phyloP scores from a whole-genome alignment of 2,329 filamentous ascomycete genomes.

The Claviceps digitariae region DNA sequence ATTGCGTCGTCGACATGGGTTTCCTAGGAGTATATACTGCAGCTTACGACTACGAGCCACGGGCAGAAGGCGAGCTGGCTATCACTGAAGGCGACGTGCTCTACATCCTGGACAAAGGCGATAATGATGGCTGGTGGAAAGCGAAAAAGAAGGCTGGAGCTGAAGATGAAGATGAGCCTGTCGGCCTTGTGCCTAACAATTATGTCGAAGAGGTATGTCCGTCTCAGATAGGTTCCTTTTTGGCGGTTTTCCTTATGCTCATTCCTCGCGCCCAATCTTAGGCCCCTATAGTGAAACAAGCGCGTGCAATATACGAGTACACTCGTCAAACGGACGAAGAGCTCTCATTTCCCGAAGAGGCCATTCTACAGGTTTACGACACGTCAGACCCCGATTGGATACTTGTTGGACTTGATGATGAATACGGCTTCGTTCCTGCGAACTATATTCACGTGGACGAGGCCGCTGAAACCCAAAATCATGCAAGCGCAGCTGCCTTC shows the following conservation, averaged over 20 bases:
- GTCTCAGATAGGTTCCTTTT: too few species aligned
- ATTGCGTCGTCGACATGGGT: slow-evolving; percentile 46
- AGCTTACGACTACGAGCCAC: slow-evolving; percentile 83
- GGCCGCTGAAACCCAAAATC: slow-evolving; percentile 27
- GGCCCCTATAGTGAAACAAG: slow-evolving; percentile 54
- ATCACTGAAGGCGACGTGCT: slow-evolving; percentile 79
- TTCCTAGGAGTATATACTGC: slow-evolving; percentile 87
- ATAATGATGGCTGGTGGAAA: slow-evolving; percentile 82
- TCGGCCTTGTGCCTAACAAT: slow-evolving; percentile 83
- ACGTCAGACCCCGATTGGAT: slow-evolving; percentile 93
- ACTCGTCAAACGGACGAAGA: slow-evolving; percentile 95
- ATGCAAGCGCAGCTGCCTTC: slow-evolving; percentile 21
- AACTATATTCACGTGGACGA: slow-evolving; percentile 80
- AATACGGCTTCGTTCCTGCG: slow-evolving; percentile 87
- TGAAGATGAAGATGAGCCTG: slow-evolving; percentile 82
- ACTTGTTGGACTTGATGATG: slow-evolving; percentile 67
- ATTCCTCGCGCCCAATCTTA: slow-evolving; percentile 17
- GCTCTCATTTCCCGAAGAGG: slow-evolving; percentile 86
- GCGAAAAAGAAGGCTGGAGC: slow-evolving; percentile 77
- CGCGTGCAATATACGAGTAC: slow-evolving; percentile 96
- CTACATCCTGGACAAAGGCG: slow-evolving; percentile 73
- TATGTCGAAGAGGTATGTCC: slow-evolving; percentile 75
- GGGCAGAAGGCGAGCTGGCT: slow-evolving; percentile 72
- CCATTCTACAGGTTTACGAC: slow-evolving; percentile 73
- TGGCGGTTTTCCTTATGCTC: not conserved